A percentile compares a stretch with the other conserved stretches of the same genome.
Evolutionary conservation across 2,329 filamentous ascomycete species (phyloP).

Genomic region (Escovopsis sp.): DNA sequence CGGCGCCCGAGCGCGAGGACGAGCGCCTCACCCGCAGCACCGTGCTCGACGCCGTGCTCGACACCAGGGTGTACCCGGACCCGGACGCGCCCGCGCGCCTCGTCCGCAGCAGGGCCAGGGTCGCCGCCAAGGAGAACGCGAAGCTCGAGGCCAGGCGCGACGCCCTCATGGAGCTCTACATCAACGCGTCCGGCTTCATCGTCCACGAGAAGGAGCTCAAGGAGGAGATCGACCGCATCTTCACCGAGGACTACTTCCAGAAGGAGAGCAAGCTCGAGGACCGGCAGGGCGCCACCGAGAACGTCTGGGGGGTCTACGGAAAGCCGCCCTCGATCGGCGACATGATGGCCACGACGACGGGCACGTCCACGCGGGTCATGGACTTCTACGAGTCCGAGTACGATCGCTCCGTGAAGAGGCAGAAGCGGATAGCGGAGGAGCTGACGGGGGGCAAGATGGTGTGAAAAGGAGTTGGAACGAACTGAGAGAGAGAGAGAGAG

Average conservation of each 20-base stretch:
- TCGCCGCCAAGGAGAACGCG: constrained; percentile 24
- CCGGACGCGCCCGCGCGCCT: constrained; percentile 44
- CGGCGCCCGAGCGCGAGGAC: constrained; percentile 57
- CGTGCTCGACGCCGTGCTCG: constrained; percentile 35
- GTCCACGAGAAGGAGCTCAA: constrained; percentile 65
- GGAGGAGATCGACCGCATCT: constrained; percentile 58
- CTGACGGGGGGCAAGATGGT: constrained; percentile 45
- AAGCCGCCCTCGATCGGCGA: constrained; percentile 29
- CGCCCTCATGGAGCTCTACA: constrained; percentile 74
- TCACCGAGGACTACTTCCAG: constrained; percentile 46
- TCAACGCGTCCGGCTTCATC: constrained; percentile 79
- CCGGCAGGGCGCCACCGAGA: constrained; percentile 24
- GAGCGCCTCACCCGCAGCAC: constrained; percentile 62
- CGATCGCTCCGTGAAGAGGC: constrained; percentile 33
- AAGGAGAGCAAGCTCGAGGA: constrained; percentile 18
- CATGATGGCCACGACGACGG: constrained; percentile 26
- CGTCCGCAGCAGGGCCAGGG: constrained; percentile 28
- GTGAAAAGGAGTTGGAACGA: constrained; percentile 7
- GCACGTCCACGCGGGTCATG: constrained; percentile 21
- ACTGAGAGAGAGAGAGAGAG: too few species aligned
- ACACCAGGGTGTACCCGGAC: constrained; percentile 42
- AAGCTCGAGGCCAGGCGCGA: constrained; percentile 50
- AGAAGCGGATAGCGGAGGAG: constrained; percentile 43
- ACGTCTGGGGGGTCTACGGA: constrained; percentile 37
- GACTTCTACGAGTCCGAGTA: constrained; percentile 24